Percentiles rank a stretch among this genome's conserved stretches.
Conservation (phyloP, 306 rosid species). For the Quercus aquifolioides region DNA sequence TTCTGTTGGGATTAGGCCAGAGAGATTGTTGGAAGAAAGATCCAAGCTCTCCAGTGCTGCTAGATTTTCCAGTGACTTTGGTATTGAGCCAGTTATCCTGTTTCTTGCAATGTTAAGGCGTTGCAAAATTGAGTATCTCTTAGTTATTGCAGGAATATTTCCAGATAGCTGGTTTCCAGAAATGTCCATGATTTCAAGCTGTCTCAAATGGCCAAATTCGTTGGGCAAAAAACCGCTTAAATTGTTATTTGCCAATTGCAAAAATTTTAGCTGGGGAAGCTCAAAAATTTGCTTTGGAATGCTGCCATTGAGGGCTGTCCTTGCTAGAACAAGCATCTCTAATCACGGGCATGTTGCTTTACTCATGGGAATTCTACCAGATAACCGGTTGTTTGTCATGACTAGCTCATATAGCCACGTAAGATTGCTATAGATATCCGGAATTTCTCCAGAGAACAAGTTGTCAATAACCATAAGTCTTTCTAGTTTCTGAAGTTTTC, state of each 20-base stretch:
- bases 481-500: conserved; percentile 16
- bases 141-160: conserved; percentile 17
- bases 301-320: conserved; percentile 31
- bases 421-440: conserved; percentile 37
- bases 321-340: not conserved
- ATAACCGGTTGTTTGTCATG: conserved; percentile 15
- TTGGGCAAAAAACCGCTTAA: conserved; percentile 27
- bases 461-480: not conserved
- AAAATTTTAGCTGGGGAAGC: conserved; percentile 11
- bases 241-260: conserved; percentile 20
- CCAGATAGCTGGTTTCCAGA: conserved; percentile 32
- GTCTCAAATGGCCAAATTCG: conserved; percentile 21
- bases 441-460: conserved; percentile 34
- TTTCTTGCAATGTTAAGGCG: conserved; percentile 22
- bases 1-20: conserved; percentile 28
- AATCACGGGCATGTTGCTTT: conserved; percentile 25
- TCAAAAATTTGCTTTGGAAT: conserved; percentile 33
- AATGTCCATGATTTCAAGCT: conserved; percentile 9
- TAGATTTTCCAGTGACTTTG: conserved; percentile 22
- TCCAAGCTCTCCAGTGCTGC: conserved; percentile 30
- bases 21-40: conserved; percentile 36
- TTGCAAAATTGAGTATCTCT: not conserved
- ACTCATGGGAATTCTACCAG: conserved; percentile 26
- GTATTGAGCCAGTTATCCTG: conserved; percentile 35
- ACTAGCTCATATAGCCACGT: not conserved